phyloP scores from a whole-genome alignment of 2,329 filamentous ascomycete genomes.

The Botrytis byssoidea region DNA sequence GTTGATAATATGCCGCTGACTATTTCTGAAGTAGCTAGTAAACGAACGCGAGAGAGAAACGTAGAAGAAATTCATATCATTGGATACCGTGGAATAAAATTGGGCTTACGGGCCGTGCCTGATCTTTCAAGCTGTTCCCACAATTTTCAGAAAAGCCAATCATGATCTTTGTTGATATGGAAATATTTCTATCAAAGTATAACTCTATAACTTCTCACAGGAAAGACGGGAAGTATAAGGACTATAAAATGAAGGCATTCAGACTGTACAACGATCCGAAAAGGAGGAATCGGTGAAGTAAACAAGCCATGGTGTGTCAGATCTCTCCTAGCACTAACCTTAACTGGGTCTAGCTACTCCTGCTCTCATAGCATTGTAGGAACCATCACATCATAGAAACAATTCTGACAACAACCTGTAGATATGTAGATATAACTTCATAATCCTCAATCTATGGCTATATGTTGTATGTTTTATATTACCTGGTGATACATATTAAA shows the following conservation, averaged over 20 bases:
- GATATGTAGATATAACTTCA: background rate
- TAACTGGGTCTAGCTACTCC: background rate
- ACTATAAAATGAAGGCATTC: background rate
- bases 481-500: background rate
- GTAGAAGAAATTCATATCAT: background rate
- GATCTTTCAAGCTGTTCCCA: background rate
- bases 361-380: background rate
- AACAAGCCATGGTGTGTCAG: background rate
- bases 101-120: background rate
- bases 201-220: background rate
- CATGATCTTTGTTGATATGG: background rate
- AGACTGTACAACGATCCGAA: background rate
- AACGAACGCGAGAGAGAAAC: background rate
- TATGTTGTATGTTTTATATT: background rate
- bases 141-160: background rate
- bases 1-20: background rate
- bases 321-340: background rate
- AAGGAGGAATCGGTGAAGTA: background rate
- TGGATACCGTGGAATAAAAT: background rate
- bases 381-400: background rate
- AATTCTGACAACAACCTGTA: background rate
- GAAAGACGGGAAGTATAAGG: background rate
- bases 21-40: constrained; percentile 6
- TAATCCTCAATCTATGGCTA: background rate
- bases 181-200: background rate